These are phyloP conservation scores for Neurospora tetrasperma DNA, from an alignment of 495 filamentous ascomycete genomes.

Conservation along the genomic window DNA sequence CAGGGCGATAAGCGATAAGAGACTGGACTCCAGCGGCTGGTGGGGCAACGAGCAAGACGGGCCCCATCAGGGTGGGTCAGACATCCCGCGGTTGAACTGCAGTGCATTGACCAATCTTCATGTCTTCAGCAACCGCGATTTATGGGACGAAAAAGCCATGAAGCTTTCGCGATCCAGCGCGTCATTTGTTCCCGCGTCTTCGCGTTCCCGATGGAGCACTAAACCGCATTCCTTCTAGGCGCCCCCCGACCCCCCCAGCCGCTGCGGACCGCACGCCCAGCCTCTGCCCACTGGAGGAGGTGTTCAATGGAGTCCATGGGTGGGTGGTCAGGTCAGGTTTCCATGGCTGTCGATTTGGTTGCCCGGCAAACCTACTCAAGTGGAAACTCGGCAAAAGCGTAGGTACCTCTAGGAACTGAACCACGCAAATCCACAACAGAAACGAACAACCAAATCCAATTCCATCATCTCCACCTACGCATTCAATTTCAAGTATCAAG, in stretches of 20 bases:
- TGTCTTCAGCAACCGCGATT: neutral
- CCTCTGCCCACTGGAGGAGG: neutral
- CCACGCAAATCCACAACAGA: neutral
- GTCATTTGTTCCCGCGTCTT: neutral
- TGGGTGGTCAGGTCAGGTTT: neutral
- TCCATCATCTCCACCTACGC: neutral
- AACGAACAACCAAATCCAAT: neutral
- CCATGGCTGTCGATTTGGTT: neutral
- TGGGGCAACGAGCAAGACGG: neutral
- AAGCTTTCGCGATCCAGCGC: neutral
- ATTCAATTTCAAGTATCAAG: neutral
- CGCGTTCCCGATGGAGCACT: neutral
- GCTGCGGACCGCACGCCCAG: neutral
- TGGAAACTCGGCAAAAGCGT: neutral
- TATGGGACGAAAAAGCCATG: neutral
- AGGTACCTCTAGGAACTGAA: neutral
- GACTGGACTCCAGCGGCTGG: neutral
- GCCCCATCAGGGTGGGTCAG: neutral
- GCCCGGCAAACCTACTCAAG: neutral
- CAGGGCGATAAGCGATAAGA: constrained; percentile 23
- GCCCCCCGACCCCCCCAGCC: neutral
- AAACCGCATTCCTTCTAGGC: neutral
- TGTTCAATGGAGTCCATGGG: neutral
- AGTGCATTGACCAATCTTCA: neutral
- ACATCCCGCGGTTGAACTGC: neutral